Evolutionary conservation across 768 basidiomycete genomes (phyloP), one percentile per base, ranked within the genome.

Genomic region (Amanita brunnescens): DNA sequence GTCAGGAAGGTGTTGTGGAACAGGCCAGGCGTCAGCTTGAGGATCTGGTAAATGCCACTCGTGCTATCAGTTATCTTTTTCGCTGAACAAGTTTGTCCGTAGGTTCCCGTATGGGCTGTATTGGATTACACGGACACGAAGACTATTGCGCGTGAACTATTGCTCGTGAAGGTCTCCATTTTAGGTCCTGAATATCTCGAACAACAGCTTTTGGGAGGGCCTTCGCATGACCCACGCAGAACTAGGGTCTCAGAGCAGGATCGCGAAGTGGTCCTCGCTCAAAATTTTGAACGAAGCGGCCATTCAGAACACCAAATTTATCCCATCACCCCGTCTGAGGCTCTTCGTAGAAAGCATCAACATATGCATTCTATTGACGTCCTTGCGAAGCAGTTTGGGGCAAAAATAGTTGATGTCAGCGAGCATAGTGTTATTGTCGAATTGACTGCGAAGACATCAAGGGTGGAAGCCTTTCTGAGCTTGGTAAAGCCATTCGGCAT

Each of bases 41-140:
- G 59, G 96, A 99, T 62, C 77, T 98, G 58, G 95, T 96, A 62
- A 55, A 90, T 77, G 20, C 12, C 47, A 34, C 14, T 18, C 50
- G 4, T n/a, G 29, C 21, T 42, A 35, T 41, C 44, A 3, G 13
- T 34, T 13, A 5, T 18, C 1, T 6, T 3, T 29, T 24, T 29
- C 30, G 6, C 2, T 23, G 2, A 38, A 10, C 8, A 32, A 8
- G 12, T 41, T 20, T 20, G 20, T 18, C 33, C 38, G 6, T 46
- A 96, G 95, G 94, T 99, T 23, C 96, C 95, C 45, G 96, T 99
- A 3, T 99, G 96, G 96, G 96, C 95, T 24, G 96, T 99, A 29
- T 76, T 99, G 54, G 94, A 99, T 69, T 99, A 98, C 67, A 97
- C 95, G 16, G 79, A 94, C 55, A 98, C 93, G 20, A 81, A 78